Evolutionary conservation across 257 asterid species (phyloP).

Genomic region (Ehretia macrophylla): DNA sequence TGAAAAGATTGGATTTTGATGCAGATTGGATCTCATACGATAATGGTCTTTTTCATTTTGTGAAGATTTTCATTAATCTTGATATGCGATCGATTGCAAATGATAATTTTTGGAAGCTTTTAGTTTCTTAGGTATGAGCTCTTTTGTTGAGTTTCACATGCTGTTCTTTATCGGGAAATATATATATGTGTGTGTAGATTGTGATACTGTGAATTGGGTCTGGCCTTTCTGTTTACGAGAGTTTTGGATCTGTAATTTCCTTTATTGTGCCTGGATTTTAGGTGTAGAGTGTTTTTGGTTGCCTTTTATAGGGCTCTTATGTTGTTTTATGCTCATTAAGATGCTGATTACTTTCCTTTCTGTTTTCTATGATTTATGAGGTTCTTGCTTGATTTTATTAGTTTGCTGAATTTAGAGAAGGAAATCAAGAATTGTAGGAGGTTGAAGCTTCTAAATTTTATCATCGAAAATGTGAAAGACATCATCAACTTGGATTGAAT

Average conservation of each 20-base stretch:
- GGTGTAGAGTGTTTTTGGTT: background rate
- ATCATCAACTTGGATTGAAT: too few relatives aligned
- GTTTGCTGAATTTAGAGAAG: too few relatives aligned
- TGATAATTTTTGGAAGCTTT: background rate
- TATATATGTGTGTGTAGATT: background rate
- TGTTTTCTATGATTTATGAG: too few relatives aligned
- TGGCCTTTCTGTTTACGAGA: background rate
- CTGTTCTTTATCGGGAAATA: too few relatives aligned
- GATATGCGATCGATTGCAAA: too few relatives aligned
- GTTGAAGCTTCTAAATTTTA: too few relatives aligned
- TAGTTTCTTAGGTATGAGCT: slow-evolving; percentile 2
- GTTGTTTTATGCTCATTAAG: too few relatives aligned
- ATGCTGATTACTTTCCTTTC: too few relatives aligned
- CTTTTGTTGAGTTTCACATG: background rate
- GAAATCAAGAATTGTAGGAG: too few relatives aligned
- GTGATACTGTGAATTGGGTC: too few relatives aligned
- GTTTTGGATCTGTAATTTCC: background rate
- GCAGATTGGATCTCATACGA: background rate
- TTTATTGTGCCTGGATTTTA: background rate
- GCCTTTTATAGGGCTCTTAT: background rate
- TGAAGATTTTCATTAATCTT: background rate
- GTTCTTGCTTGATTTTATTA: too few relatives aligned
- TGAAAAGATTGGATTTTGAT: background rate
- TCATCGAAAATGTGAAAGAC: too few relatives aligned
- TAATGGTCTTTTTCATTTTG: background rate